phyloP scores from a whole-genome alignment of 1,139 yeast genomes.

The Candida sojae region DNA sequence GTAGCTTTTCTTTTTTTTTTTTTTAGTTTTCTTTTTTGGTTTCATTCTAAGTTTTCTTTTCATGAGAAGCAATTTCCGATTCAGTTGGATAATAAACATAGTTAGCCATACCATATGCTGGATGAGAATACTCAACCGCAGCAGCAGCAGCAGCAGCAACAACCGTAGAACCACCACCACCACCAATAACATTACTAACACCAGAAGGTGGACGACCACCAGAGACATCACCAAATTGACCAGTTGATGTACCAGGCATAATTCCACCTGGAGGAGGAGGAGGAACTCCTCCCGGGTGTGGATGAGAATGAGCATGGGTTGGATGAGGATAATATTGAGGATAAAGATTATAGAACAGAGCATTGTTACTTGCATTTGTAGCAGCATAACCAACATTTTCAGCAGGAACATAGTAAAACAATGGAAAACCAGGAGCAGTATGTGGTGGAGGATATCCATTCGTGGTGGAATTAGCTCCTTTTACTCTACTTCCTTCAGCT shows the following conservation, averaged over 20 bases:
- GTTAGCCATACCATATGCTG: constrained; percentile 14
- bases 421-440: constrained; percentile 16
- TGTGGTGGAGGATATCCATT: constrained; percentile 5
- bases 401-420: constrained; percentile 25
- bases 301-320: background rate
- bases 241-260: background rate
- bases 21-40: background rate
- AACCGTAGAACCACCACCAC: background rate
- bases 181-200: constrained; percentile 1
- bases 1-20: background rate
- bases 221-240: constrained; percentile 1
- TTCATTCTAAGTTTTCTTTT: constrained; percentile 10
- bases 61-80: constrained; percentile 12
- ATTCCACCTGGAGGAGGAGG: background rate
- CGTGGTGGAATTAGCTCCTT: background rate
- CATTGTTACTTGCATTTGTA: constrained; percentile 3
- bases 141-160: too few species aligned
- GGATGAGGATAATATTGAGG: constrained; percentile 15
- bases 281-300: background rate
- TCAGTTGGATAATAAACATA: constrained; percentile 16
- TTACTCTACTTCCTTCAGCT: constrained; percentile 1
- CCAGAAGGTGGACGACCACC: constrained; percentile 4
- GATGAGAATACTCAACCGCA: constrained; percentile 1
- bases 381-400: constrained; percentile 10
- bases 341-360: constrained; percentile 20